Conservation (phyloP, 1,139 yeast genomes). For the Lodderomyces oxycetoniae region DNA sequence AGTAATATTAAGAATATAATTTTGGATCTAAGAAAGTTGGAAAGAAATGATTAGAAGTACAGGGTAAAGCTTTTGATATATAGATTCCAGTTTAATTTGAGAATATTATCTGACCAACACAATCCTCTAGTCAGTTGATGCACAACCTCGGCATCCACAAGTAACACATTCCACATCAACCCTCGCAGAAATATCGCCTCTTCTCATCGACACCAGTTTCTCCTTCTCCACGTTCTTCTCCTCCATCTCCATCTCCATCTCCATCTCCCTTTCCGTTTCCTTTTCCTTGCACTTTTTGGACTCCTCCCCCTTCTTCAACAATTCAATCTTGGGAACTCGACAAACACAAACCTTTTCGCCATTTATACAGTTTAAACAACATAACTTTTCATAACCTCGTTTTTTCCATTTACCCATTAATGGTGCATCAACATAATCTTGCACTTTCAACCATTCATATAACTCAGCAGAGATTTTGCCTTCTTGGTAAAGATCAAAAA, state of each 20-base stretch:
- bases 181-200: too few relatives aligned
- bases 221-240: not conserved
- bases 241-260: not conserved
- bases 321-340: constrained; percentile 67
- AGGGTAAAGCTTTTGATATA: constrained; percentile 1
- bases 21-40: constrained; percentile 12
- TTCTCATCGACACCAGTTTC: constrained; percentile 12
- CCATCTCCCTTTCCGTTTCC: not conserved
- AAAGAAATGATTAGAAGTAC: constrained; percentile 3
- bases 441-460: constrained; percentile 72
- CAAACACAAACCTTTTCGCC: constrained; percentile 77
- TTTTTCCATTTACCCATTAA: constrained; percentile 90
- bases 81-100: not conserved
- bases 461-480: constrained; percentile 62
- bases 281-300: not conserved
- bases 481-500: constrained; percentile 69
- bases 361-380: constrained; percentile 76
- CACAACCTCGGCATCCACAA: constrained; percentile 89
- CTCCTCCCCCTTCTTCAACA: constrained; percentile 28
- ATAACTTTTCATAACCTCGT: constrained; percentile 80
- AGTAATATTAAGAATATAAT: constrained; percentile 8
- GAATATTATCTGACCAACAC: too few relatives aligned
- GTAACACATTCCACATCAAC: constrained; percentile 60
- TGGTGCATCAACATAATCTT: constrained; percentile 62
- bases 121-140: constrained; percentile 62